Evolutionary conservation across 2,329 filamentous ascomycete genomes (phyloP), one percentile per base, ranked within the genome.

Genomic region (Fusarium chlamydosporum): DNA sequence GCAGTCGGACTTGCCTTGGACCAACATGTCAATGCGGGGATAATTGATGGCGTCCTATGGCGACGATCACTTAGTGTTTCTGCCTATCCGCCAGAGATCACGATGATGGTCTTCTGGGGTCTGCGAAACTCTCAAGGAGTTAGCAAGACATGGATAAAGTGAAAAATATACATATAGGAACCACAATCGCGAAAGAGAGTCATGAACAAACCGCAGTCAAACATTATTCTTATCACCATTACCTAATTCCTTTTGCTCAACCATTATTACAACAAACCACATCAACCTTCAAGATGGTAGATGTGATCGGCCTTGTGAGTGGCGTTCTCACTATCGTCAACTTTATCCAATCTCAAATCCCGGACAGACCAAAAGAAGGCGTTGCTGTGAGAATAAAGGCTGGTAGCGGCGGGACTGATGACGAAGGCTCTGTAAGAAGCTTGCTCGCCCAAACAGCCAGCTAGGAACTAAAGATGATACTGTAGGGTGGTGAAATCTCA

Each of bases 311-410:
- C 1, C 18, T 34, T 9, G 29, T 47, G 0, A 26, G 29, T 10
- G 45, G 45, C 2, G 29, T n/a, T n/a, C 45, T 47, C 2, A 15
- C 12, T 2, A 34, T 47, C 1, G 15, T 47, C 29, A 7, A 18
- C 1, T 47, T 47, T 4, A 23, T 34, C 0, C 45, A 34, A 15
- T 20, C 6, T 1, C 15, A 34, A 9, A n/a, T 34, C 7, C 45
- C 45, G 0, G 7, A 6, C 1, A 4, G 3, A 7, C 45, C 45
- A 12, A n/a, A 3, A 3, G 45, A 47, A 4, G 45, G 45, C 0
- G 29, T 7, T 4, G 29, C 45, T 1, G 7, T 47, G 6, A 47
- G 29, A n/a, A 34, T 47, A 4, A 47, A 47, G 4, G 29, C 45
- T 12, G 45, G 45, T 11, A 34, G 18, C 2, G 45, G 45, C 7